Evolutionary conservation across 2,329 filamentous ascomycete genomes (phyloP), one percentile per base, ranked within the genome.

Genomic region (Microthyrium microscopicum): DNA sequence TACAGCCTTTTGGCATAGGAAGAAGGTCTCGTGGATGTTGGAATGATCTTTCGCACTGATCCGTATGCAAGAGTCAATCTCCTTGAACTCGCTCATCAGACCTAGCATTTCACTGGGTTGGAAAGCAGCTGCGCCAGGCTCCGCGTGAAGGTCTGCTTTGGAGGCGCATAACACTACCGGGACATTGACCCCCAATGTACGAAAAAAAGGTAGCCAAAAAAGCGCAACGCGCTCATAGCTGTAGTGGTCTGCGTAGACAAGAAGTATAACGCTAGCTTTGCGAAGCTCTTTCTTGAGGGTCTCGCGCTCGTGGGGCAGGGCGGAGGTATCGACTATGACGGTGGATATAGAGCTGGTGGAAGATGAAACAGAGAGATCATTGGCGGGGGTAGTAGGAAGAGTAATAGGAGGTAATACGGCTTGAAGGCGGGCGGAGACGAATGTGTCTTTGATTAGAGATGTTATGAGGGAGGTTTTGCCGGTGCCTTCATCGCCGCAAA

Each of bases 191-290:
- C 89, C 89, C 25, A 98, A 70, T 4, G 85, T 93, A 40, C 89
- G 79, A 51, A 98, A 95, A 56, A 94, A 91, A 8, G 89, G 89
- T 70, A 98, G 79, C 89, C 89, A 98, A 56, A 95, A 98, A 29
- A 98, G 65, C 3, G 87, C 89, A 3, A 98, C 85, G 24, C 89
- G 69, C 53, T 98, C 89, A 60, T 95, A 98, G 66, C 85, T 95
- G 62, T 98, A 98, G 58, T 95, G 87, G 54, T 98, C 89, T 43
- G 85, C 85, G 56, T 98, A 98, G 35, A 98, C 85, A 27, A 98
- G 72, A 13, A 95, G 67, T 42, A 98, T 95, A 44, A 94, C 87
- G 53, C 94, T 98, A 49, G 79, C 89, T 55, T 94, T 94, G 42
- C 89, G 76, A 40, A 98, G 85, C 59, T 95, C 89, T 52, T 89